Conservation (phyloP, 495 filamentous ascomycete species). For the Halenospora varia region DNA sequence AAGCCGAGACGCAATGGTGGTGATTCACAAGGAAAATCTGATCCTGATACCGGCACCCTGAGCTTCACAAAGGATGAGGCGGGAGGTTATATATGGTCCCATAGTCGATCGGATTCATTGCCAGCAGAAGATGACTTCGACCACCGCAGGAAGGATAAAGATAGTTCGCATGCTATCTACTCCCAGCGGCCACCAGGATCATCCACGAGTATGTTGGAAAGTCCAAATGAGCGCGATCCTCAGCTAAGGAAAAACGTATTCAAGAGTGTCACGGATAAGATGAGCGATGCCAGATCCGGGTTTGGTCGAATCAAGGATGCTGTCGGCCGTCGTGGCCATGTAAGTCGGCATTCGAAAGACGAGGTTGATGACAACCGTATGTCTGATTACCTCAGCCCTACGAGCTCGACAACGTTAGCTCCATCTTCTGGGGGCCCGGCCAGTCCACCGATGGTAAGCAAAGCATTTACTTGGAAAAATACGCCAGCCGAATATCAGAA, state of each 20-base stretch:
- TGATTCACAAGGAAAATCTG: constrained; percentile 46
- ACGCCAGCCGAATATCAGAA: constrained; percentile 51
- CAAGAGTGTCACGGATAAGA: constrained; percentile 73
- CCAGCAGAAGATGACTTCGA: constrained; percentile 45
- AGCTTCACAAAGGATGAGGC: constrained; percentile 64
- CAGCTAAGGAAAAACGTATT: constrained; percentile 62
- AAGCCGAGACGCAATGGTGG: constrained; percentile 60
- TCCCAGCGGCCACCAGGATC: constrained; percentile 35
- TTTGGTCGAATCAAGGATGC: constrained; percentile 82
- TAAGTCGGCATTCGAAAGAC: constrained; percentile 38
- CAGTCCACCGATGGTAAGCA: constrained; percentile 20
- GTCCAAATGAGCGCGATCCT: constrained; percentile 58
- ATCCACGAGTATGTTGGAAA: constrained; percentile 37
- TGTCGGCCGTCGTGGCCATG: constrained; percentile 54
- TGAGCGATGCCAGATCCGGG: constrained; percentile 80
- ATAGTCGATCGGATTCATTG: constrained; percentile 44
- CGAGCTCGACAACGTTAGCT: constrained; percentile 6
- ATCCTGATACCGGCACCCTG: constrained; percentile 49
- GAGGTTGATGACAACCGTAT: constrained; percentile 2
- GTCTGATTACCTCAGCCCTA: constrained; percentile 13
- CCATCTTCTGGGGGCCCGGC: constrained; percentile 5
- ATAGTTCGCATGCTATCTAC: constrained; percentile 29
- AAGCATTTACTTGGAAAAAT: constrained; percentile 51
- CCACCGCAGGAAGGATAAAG: constrained; percentile 36
- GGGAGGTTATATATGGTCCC: constrained; percentile 60